A percentile compares a stretch with the other conserved stretches of the same genome.
Evolutionary conservation across 345 rosid genomes (phyloP).

Genomic region (Sisymbrium altissimum): DNA sequence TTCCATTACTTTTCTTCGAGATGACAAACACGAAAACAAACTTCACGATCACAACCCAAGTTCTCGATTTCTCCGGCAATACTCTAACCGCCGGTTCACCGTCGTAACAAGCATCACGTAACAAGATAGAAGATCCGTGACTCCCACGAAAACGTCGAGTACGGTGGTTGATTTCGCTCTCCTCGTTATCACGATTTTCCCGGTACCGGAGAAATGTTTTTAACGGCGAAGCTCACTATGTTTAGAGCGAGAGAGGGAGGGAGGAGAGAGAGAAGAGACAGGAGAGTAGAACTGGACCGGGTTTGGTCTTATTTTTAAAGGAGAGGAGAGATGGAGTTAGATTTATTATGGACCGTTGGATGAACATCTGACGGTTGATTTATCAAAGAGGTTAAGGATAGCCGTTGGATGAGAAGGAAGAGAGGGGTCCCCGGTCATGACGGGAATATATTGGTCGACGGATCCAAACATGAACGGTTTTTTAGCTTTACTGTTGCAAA

Average conservation of each 20-base stretch:
- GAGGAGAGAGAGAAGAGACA: not conserved
- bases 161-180: not conserved
- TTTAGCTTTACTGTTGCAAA: conserved; percentile 44
- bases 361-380: conserved; percentile 37
- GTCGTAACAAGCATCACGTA: conserved; percentile 21
- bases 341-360: conserved; percentile 49
- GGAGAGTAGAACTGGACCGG: conserved; percentile 24
- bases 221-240: conserved; percentile 10
- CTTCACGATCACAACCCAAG: conserved; percentile 39
- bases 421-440: conserved; percentile 40
- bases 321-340: conserved; percentile 12
- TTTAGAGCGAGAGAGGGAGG: not conserved
- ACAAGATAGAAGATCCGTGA: not conserved
- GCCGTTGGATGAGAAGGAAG: conserved; percentile 46
- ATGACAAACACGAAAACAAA: conserved; percentile 14
- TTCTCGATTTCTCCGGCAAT: conserved; percentile 38
- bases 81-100: conserved; percentile 17
- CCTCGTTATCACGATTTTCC: not conserved
- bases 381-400: not conserved
- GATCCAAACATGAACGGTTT: conserved; percentile 51
- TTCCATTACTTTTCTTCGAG: conserved; percentile 50
- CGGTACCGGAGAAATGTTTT: conserved; percentile 16
- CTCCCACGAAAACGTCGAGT: not conserved
- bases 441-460: conserved; percentile 53
- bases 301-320: conserved; percentile 40